Base-by-base conservation (phyloP, 495 filamentous ascomycete species). In the Articulospora tetracladia region DNA sequence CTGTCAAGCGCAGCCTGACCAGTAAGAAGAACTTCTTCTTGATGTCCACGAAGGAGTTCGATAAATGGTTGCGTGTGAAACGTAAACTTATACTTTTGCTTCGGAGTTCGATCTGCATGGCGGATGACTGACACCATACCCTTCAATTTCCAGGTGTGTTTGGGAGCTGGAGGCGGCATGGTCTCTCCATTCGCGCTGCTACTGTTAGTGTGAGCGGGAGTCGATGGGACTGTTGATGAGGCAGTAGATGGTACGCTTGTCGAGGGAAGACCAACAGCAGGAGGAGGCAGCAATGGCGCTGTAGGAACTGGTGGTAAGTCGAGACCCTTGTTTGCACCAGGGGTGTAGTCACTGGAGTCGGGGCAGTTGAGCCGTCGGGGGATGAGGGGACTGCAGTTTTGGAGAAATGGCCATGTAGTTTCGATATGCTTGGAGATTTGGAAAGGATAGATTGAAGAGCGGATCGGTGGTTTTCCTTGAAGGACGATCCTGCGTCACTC, bases 61-160 rank as follows among this genome's bases (percentile, higher is more conserved):
- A 98, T 90, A 68, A 98, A 98, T 4, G 95, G 95, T 62, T 92
- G 89, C 8, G 89, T 95, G 72, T 98, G 95, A 67, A 98, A 98
- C 0, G 94, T 98, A 69, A 97, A 98, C 68, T 98, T 98, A 77
- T 96, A 96, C 68, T 98, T 98, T 66, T 98, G 94, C 72, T 98
- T 98, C 6, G 94, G 94, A 12, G 94, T 98, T 39, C 94, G 87
- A 74, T 98, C 94, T 2, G 95, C 94, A 70, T 98, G 94, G 24
- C 94, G 83, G 52, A 98, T 88, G 12, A 98, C 95, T 20, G 93
- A 91, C 7, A 98, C 94, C 79, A 98, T 92, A n/a, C 94, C 94
- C 71, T 98, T 98, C 60, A 98, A 74, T 70, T 96, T 96, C 94
- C 94, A 98, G 27, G 92, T 88, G 64, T 96, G 92, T 67, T 97